phyloP scores from a whole-genome alignment of 768 basidiomycete genomes.

The Rhizopogon vinicolor region DNA sequence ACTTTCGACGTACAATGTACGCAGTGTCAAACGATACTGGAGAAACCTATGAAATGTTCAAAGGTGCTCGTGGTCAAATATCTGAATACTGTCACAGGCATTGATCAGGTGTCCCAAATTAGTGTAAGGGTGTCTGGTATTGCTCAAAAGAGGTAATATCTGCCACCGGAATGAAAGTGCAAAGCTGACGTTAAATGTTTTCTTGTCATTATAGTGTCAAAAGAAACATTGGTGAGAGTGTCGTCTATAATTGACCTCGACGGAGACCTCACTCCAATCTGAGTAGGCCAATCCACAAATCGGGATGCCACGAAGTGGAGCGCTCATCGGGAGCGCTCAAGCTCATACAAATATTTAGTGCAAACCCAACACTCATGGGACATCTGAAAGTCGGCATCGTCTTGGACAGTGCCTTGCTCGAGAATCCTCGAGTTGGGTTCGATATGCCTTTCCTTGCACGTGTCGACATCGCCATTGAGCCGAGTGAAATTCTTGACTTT shows the following conservation, averaged over 20 bases:
- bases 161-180: not conserved
- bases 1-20: conserved; percentile 8
- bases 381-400: conserved; percentile 10
- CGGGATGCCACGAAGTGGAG: conserved; percentile 6
- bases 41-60: conserved; percentile 6
- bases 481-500: conserved; percentile 1
- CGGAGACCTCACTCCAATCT: not conserved
- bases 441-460: conserved; percentile 10
- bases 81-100: not conserved
- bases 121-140: conserved; percentile 18
- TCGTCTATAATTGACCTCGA: too few relatives aligned
- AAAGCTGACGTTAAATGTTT: not conserved
- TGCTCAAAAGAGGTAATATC: conserved; percentile 10
- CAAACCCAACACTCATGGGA: conserved; percentile 3
- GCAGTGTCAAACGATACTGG: conserved; percentile 6
- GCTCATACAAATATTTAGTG: conserved; percentile 7
- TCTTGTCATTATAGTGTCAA: conserved; percentile 6
- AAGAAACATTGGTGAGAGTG: conserved; percentile 12
- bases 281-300: conserved; percentile 10
- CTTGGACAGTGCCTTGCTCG: conserved; percentile 9
- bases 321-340: conserved; percentile 12
- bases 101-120: not conserved
- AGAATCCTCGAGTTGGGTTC: too few relatives aligned
- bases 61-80: not conserved
- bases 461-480: conserved; percentile 12